Conservation (phyloP, 352 stramenopile genomes). For the Sclerospora graminicola region DNA sequence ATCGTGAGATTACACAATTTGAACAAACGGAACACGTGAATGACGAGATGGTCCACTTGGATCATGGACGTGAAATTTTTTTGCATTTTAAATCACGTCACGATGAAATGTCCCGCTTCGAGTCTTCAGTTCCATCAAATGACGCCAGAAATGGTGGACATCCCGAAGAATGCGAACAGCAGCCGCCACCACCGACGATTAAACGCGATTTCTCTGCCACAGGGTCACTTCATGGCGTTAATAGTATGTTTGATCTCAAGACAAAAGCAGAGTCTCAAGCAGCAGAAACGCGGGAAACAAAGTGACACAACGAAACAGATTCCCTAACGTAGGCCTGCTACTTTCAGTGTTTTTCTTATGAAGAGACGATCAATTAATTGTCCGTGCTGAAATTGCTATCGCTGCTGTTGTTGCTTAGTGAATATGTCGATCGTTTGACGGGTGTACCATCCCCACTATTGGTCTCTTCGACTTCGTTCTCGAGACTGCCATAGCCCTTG, state of each 20-base stretch:
- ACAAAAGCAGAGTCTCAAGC: too few relatives aligned
- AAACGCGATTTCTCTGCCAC: conserved; percentile 71
- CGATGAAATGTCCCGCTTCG: conserved; percentile 79
- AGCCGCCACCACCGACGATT: conserved; percentile 60
- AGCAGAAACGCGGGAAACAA: neutral
- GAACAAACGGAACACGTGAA: conserved; percentile 80
- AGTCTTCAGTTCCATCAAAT: conserved; percentile 45
- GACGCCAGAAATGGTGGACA: conserved; percentile 10
- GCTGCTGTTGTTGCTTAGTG: conserved; percentile 49
- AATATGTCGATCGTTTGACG: conserved; percentile 44
- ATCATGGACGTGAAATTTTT: conserved; percentile 71
- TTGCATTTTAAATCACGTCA: conserved; percentile 74
- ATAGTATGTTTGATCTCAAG: too few relatives aligned
- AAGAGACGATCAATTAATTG: conserved; percentile 10
- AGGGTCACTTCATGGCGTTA: too few relatives aligned
- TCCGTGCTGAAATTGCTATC: conserved; percentile 36
- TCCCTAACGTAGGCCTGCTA: too few relatives aligned
- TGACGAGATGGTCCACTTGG: conserved; percentile 72
- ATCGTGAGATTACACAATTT: too few relatives aligned
- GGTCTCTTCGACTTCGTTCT: conserved; percentile 14
- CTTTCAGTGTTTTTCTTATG: conserved; percentile 9
- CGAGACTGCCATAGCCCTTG: conserved; percentile 18
- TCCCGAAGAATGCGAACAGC: conserved; percentile 55
- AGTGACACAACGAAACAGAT: neutral
- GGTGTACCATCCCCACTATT: conserved; percentile 23